Evolutionary conservation across 83 land plant species (phyloP).

Genomic region (Thuja plicata): DNA sequence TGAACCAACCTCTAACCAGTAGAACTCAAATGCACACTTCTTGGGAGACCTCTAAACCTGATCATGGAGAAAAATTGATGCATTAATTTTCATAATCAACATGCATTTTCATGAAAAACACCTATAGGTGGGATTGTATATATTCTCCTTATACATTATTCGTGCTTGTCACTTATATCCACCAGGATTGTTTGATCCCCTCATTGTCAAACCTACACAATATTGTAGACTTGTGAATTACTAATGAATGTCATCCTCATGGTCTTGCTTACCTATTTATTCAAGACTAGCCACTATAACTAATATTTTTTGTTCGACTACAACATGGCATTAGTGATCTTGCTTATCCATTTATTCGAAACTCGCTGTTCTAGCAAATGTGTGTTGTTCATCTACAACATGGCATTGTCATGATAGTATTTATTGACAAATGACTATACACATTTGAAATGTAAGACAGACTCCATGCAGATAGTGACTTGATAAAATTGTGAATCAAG

Average conservation of each 20-base stretch:
- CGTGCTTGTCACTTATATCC: not conserved
- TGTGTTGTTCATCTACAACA: not conserved
- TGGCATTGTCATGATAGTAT: not conserved
- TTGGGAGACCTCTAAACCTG: not conserved
- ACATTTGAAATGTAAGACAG: not conserved
- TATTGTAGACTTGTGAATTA: not conserved
- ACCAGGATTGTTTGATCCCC: not conserved
- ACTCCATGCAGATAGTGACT: not conserved
- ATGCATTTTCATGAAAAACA: not conserved
- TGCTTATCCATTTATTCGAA: not conserved
- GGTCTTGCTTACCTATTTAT: too few species aligned
- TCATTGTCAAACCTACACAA: not conserved
- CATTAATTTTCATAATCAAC: not conserved
- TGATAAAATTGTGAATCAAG: not conserved
- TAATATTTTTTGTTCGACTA: too few species aligned
- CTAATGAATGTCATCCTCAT: not conserved
- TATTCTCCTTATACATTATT: not conserved
- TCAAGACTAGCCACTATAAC: too few species aligned
- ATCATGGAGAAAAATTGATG: not conserved
- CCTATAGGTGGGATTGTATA: not conserved
- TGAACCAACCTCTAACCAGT: not conserved
- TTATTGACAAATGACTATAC: not conserved
- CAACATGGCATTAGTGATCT: not conserved
- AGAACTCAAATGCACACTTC: not conserved
- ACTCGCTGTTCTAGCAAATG: not conserved